phyloP scores from a whole-genome alignment of 805 yeast genomes.

The Saccharomycodes ludwigii region DNA sequence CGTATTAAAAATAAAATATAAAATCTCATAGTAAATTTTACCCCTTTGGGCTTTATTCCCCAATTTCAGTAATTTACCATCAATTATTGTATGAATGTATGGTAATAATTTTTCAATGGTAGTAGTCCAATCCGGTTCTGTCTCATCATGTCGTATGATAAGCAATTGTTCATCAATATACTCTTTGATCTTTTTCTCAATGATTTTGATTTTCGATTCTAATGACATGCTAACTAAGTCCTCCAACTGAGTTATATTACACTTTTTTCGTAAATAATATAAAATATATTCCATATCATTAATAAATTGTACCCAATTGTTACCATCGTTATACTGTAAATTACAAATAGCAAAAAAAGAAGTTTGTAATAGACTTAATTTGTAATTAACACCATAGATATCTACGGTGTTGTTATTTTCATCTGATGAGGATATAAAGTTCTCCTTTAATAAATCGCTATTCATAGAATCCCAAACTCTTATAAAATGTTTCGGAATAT shows the following conservation, averaged over 20 bases:
- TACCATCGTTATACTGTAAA: constrained; percentile 8
- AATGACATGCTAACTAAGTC: constrained; percentile 15
- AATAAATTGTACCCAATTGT: constrained; percentile 21
- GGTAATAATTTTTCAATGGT: constrained; percentile 15
- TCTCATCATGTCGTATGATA: constrained; percentile 13
- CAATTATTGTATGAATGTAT: constrained; percentile 10
- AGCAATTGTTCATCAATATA: constrained; percentile 11
- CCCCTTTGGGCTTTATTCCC: constrained; percentile 8
- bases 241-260: constrained; percentile 9
- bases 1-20: constrained; percentile 14
- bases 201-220: constrained; percentile 10
- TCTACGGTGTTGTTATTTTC: neutral
- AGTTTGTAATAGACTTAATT: constrained; percentile 19
- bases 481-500: constrained; percentile 9
- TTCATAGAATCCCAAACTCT: constrained; percentile 9
- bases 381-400: constrained; percentile 8
- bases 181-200: constrained; percentile 9
- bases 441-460: constrained; percentile 7
- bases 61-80: constrained; percentile 11
- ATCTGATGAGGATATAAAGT: neutral
- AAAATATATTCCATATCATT: constrained; percentile 14
- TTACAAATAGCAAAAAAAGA: constrained; percentile 15
- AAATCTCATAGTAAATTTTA: constrained; percentile 7
- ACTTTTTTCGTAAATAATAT: constrained; percentile 1
- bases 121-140: constrained; percentile 13